A percentile compares a stretch with the other conserved stretches of the same genome.
phyloP scores from a whole-genome alignment of 257 asterid genomes.

The Fraxinus excelsior region DNA sequence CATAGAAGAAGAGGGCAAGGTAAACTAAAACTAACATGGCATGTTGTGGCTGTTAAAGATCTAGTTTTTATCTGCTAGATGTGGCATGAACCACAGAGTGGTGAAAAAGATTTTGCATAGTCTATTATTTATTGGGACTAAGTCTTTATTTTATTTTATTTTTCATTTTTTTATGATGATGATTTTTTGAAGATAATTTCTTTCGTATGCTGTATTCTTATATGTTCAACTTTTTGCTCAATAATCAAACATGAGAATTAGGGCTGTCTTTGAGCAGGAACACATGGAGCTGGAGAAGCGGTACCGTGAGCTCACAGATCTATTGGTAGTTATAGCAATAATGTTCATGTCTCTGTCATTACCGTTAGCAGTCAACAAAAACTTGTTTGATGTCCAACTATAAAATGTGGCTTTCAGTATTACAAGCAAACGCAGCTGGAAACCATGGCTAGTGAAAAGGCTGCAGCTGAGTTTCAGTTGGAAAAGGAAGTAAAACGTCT shows the following conservation, averaged over 20 bases:
- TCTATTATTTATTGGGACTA: neutral
- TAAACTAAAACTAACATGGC: neutral
- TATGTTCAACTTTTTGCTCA: slow-evolving; percentile 19
- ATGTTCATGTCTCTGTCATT: slow-evolving; percentile 24
- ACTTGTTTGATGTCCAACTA: slow-evolving; percentile 30
- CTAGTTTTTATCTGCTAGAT: neutral
- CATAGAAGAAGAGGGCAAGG: neutral
- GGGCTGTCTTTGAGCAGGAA: slow-evolving; percentile 64
- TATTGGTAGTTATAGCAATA: slow-evolving; percentile 56
- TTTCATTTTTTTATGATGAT: neutral
- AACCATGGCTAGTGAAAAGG: slow-evolving; percentile 97
- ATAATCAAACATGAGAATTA: slow-evolving; percentile 11
- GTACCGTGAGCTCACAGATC: slow-evolving; percentile 96
- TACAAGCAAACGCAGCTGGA: slow-evolving; percentile 99
- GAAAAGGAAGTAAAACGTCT: slow-evolving; percentile 89
- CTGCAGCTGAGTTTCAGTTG: slow-evolving; percentile 99
- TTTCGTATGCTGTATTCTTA: slow-evolving; percentile 7
- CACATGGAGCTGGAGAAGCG: slow-evolving; percentile 98
- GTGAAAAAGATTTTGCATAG: neutral
- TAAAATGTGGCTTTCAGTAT: slow-evolving; percentile 52
- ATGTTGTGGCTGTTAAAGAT: neutral
- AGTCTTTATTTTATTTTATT: neutral
- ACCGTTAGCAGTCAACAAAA: slow-evolving; percentile 19
- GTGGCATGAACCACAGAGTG: neutral
- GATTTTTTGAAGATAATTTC: slow-evolving; percentile 17